These are phyloP conservation scores for Salvia splendens DNA, from an alignment of 257 asterid species.

Conservation along the genomic window DNA sequence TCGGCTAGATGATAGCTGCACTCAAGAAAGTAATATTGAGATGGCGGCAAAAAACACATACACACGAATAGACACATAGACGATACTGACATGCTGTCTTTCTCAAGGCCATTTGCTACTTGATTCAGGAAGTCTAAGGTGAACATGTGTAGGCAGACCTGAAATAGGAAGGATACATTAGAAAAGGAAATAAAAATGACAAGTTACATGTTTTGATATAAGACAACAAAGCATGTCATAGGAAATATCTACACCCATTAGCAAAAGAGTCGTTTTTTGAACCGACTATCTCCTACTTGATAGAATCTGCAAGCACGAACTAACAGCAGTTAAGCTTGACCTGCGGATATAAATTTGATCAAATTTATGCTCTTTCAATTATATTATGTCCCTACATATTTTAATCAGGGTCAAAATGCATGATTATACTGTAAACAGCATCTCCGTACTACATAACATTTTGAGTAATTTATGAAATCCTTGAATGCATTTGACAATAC, in stretches of 20 bases:
- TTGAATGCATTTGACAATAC: slow-evolving; percentile 7
- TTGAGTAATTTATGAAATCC: neutral
- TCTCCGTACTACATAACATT: neutral
- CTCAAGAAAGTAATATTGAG: slow-evolving; percentile 9
- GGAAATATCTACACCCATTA: too few species aligned
- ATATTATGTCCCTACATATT: neutral
- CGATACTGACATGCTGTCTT: slow-evolving; percentile 84
- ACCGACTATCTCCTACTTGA: slow-evolving; percentile 10
- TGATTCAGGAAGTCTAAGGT: slow-evolving; percentile 87
- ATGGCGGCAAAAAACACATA: neutral
- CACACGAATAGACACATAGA: slow-evolving; percentile 3
- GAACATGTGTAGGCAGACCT: slow-evolving; percentile 98
- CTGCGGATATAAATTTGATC: neutral
- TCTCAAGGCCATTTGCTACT: slow-evolving; percentile 95
- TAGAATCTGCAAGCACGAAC: slow-evolving; percentile 9
- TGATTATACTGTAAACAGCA: neutral
- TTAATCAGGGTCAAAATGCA: neutral
- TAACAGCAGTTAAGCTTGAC: slow-evolving; percentile 10
- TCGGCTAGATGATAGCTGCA: slow-evolving; percentile 94
- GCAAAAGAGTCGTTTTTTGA: neutral
- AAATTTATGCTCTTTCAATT: neutral
- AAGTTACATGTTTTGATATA: too few species aligned
- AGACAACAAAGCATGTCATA: too few species aligned
- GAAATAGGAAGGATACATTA: slow-evolving; percentile 38
- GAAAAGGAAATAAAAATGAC: too few species aligned